Conservation (phyloP, 202 grass and related monocot species). For the Schoenoplectus tabernaemontani region DNA sequence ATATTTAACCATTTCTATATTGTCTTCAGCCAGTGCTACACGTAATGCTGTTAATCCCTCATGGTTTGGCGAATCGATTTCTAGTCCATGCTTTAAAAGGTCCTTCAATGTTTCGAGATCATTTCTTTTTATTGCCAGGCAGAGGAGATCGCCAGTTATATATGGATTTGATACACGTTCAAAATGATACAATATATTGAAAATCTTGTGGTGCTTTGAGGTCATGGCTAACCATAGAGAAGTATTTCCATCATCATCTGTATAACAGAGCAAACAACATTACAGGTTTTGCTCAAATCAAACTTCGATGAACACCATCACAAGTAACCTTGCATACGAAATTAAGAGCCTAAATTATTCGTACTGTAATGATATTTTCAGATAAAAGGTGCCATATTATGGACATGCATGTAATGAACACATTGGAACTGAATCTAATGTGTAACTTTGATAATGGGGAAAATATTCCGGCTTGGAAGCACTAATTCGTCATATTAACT, state of each 20-base stretch:
- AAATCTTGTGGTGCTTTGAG: conserved; percentile 67
- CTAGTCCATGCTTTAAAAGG: conserved; percentile 60
- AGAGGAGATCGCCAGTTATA: conserved; percentile 55
- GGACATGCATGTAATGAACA: too few relatives aligned
- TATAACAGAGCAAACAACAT: not conserved
- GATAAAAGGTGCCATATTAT: too few relatives aligned
- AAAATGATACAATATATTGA: conserved; percentile 64
- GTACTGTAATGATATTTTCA: not conserved
- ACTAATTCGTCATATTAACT: not conserved
- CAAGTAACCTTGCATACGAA: not conserved
- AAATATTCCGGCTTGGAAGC: not conserved
- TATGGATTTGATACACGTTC: conserved; percentile 42
- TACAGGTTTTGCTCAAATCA: not conserved
- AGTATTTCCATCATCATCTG: conserved; percentile 67
- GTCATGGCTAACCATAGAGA: conserved; percentile 68
- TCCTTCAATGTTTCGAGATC: conserved; percentile 57
- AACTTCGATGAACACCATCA: not conserved
- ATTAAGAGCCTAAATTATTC: not conserved
- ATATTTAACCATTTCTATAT: conserved; percentile 40
- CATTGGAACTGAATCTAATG: not conserved
- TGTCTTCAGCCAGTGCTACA: conserved; percentile 43
- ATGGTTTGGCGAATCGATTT: conserved; percentile 51
- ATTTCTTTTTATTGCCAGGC: conserved; percentile 45
- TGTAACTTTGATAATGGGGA: not conserved
- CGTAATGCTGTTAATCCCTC: conserved; percentile 50